Evolutionary conservation across 352 stramenopile genomes (phyloP).

Genomic region (Pythium phragmiticola): DNA sequence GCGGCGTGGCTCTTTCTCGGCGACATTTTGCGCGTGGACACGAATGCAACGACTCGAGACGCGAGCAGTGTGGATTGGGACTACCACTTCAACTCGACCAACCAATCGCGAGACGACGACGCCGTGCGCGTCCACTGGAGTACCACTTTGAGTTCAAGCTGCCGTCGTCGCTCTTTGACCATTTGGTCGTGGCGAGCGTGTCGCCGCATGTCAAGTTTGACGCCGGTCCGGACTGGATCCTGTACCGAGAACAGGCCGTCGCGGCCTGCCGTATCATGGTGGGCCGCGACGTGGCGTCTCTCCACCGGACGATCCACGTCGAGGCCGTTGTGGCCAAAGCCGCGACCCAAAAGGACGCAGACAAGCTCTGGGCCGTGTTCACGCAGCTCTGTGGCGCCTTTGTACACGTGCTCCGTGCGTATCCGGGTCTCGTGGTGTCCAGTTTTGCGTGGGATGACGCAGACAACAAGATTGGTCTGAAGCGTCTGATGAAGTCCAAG

Average conservation of each 20-base stretch:
- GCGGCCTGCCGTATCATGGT: neutral
- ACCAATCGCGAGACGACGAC: neutral
- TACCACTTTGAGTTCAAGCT: neutral
- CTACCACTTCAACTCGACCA: neutral
- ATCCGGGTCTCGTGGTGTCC: too few relatives aligned
- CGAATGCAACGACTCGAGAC: neutral
- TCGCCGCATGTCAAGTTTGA: neutral
- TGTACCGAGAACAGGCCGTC: neutral
- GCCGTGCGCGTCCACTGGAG: too few relatives aligned
- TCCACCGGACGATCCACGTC: neutral
- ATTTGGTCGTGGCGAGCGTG: neutral
- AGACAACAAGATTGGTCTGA: neutral
- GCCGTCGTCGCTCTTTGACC: neutral
- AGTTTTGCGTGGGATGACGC: neutral
- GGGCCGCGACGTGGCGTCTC: neutral
- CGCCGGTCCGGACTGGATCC: neutral
- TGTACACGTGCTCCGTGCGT: too few relatives aligned
- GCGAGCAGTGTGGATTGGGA: too few relatives aligned
- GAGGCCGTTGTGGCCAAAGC: neutral
- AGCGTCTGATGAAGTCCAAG: too few relatives aligned
- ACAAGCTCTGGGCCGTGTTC: too few relatives aligned
- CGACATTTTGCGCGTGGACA: neutral
- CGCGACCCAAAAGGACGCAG: too few relatives aligned
- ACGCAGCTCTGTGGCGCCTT: too few relatives aligned
- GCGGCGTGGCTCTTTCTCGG: too few relatives aligned